These are phyloP conservation scores for Pichia scutulata DNA, from an alignment of 805 yeast genomes.

Conservation along the genomic window DNA sequence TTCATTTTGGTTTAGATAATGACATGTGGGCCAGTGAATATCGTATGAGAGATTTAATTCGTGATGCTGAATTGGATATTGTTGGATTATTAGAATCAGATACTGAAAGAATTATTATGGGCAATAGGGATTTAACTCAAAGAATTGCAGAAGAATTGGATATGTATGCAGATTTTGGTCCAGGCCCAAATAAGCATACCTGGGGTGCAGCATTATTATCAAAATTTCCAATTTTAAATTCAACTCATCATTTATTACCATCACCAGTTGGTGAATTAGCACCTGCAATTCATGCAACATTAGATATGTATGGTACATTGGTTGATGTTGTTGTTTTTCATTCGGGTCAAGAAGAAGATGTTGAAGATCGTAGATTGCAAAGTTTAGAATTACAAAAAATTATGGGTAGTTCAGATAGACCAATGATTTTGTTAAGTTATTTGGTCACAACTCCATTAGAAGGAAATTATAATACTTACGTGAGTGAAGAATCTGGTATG, in stretches of 20 bases:
- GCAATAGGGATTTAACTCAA: conserved; percentile 91
- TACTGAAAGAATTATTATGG: conserved; percentile 89
- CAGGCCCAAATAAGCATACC: conserved; percentile 95
- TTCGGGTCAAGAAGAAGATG: conserved; percentile 97
- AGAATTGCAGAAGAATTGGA: conserved; percentile 85
- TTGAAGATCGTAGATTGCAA: conserved; percentile 85
- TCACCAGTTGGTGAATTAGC: conserved; percentile 98
- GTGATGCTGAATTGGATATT: conserved; percentile 84
- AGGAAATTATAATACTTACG: conserved; percentile 91
- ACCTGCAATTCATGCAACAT: conserved; percentile 94
- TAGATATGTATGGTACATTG: conserved; percentile 78
- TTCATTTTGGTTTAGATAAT: conserved; percentile 94
- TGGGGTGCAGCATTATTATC: conserved; percentile 95
- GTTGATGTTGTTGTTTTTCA: conserved; percentile 97
- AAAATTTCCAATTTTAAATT: conserved; percentile 85
- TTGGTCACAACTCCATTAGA: conserved; percentile 79
- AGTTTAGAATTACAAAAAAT: conserved; percentile 65
- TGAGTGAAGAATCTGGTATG: conserved; percentile 77
- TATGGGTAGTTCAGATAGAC: conserved; percentile 77
- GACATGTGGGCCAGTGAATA: conserved; percentile 97
- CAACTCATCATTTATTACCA: conserved; percentile 87
- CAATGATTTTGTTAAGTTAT: conserved; percentile 82
- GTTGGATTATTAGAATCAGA: conserved; percentile 89
- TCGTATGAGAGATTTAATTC: conserved; percentile 76
- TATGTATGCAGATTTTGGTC: conserved; percentile 95